These are phyloP conservation scores for Hemileia vastatrix DNA, from an alignment of 1,284 basidiomycete genomes.

Conservation along the genomic window DNA sequence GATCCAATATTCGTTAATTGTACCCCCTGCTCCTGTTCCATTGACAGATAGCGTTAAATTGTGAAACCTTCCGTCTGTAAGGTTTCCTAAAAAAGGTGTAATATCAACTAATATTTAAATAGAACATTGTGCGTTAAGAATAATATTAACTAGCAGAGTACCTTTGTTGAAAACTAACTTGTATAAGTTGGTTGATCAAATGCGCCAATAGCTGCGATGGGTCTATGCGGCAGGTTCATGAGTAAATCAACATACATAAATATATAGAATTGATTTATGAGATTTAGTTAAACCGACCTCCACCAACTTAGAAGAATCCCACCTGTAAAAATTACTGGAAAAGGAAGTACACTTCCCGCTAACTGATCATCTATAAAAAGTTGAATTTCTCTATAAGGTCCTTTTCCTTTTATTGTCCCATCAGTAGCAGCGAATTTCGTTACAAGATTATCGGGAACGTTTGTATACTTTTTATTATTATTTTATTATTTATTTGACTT, in stretches of 20 bases:
- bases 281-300: slow-evolving; percentile 40
- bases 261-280: no score
- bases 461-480: slow-evolving; percentile 67
- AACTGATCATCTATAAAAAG: slow-evolving; percentile 61
- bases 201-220: slow-evolving; percentile 66
- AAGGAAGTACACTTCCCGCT: slow-evolving; percentile 66
- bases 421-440: slow-evolving; percentile 50
- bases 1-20: slow-evolving; percentile 63
- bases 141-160: no score
- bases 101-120: no score
- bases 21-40: slow-evolving; percentile 55
- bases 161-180: no score
- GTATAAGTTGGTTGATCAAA: slow-evolving; percentile 67
- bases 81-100: slow-evolving; percentile 62
- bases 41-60: slow-evolving; percentile 61
- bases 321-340: slow-evolving; percentile 69
- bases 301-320: slow-evolving; percentile 63
- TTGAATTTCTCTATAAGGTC: slow-evolving; percentile 68
- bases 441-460: slow-evolving; percentile 57
- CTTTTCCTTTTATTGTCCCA: slow-evolving; percentile 52
- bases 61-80: slow-evolving; percentile 61
- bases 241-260: no score
- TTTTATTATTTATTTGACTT: no score
- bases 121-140: no score
- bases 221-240: no score